Conservation (phyloP, 345 rosid species). For the Cochlearia excelsa region DNA sequence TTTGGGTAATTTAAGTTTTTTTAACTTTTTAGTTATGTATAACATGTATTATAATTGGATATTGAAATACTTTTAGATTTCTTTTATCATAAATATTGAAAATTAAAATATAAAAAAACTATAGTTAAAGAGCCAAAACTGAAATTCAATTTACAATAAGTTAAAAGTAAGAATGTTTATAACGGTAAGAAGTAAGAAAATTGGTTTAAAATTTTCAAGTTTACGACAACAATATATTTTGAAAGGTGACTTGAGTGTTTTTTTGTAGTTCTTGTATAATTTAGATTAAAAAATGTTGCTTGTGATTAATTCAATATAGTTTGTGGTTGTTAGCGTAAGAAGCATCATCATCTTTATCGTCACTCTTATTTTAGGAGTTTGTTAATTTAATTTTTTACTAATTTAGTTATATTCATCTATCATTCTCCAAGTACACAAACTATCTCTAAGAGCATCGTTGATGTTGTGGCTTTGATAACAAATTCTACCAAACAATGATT, state of each 20-base stretch:
- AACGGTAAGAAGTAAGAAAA: too few relatives aligned
- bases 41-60: neutral
- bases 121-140: too few relatives aligned
- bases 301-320: neutral
- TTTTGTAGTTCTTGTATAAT: too few relatives aligned
- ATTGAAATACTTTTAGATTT: constrained; percentile 1
- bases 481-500: neutral
- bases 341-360: constrained; percentile 26
- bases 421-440: neutral
- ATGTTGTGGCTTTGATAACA: neutral
- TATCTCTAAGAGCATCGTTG: too few relatives aligned
- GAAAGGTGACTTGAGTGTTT: too few relatives aligned
- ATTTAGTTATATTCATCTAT: neutral
- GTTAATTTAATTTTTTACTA: neutral
- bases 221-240: too few relatives aligned
- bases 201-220: too few relatives aligned
- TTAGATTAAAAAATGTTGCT: too few relatives aligned
- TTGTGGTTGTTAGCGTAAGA: constrained; percentile 20
- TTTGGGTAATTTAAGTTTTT: neutral
- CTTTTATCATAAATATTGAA: neutral
- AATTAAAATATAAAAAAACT: too few relatives aligned
- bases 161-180: too few relatives aligned
- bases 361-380: constrained; percentile 21
- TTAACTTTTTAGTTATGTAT: constrained; percentile 2
- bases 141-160: too few relatives aligned